A percentile compares a stretch with the other conserved stretches of the same genome.
These are phyloP conservation scores for Peniophora sp. DNA, from an alignment of 1,284 basidiomycete genomes.

Conservation along the genomic window DNA sequence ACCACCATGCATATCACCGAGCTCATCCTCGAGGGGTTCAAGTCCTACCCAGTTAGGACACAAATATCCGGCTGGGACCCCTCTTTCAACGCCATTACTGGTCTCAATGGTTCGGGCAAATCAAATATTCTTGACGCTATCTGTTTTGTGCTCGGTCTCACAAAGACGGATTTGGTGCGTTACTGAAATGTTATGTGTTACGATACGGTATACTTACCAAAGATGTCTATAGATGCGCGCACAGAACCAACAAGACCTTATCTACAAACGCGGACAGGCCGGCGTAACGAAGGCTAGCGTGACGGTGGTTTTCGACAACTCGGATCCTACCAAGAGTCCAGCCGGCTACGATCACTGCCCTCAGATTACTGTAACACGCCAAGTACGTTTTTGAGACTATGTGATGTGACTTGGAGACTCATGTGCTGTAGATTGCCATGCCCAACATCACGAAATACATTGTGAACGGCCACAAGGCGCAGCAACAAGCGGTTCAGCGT, in stretches of 20 bases:
- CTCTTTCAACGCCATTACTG: slow-evolving; percentile 97
- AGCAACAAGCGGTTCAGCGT: slow-evolving; percentile 83
- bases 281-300: slow-evolving; percentile 97
- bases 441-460: slow-evolving; percentile 97
- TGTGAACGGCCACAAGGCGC: slow-evolving; percentile 92
- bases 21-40: slow-evolving; percentile 83
- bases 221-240: slow-evolving; percentile 74
- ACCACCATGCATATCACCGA: slow-evolving; percentile 71
- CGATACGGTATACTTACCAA: not conserved
- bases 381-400: slow-evolving; percentile 43
- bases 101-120: slow-evolving; percentile 91
- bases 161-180: slow-evolving; percentile 80
- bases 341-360: slow-evolving; percentile 77
- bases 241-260: slow-evolving; percentile 93
- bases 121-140: slow-evolving; percentile 98
- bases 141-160: slow-evolving; percentile 95
- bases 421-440: slow-evolving; percentile 65
- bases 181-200: not conserved
- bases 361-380: slow-evolving; percentile 95
- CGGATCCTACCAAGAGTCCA: slow-evolving; percentile 84
- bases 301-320: slow-evolving; percentile 98
- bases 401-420: not conserved
- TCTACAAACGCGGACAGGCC: slow-evolving; percentile 97
- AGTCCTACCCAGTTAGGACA: slow-evolving; percentile 94
- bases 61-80: slow-evolving; percentile 93